Evolutionary conservation across 139 green algal species (phyloP), one percentile per base, ranked within the genome.

Genomic region (Tetraselmis chui): DNA sequence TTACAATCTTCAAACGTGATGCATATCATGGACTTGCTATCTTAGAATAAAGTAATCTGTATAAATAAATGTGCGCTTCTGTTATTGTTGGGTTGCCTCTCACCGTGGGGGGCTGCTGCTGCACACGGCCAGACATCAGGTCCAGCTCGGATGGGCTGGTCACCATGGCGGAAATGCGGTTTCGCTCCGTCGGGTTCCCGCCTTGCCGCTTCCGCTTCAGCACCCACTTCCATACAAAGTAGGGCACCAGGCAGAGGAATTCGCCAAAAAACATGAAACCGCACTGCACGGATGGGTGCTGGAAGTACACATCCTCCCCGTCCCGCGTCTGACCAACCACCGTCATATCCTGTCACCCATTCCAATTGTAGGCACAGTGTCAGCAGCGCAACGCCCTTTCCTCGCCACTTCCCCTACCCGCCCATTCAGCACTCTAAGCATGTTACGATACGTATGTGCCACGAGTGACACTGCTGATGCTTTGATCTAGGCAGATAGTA

Each of bases 191-290:
- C 18, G 45, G 11, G 45, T 67, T 18, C 11, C 45, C 45, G 45
- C 45, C 45, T 18, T 67, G 45, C 45, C 45, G 45, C 45, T 67
- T 67, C 11, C 45, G 45, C 45, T 67, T 67, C 18, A 67, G 45
- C 11, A 67, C 45, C 45, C 45, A 67, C 45, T 67, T 67, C 45
- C 45, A 67, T 2, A 88, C 23, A 25, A 92, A 88, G 81, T 91
- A 94, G 2, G 92, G 92, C 23, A 96, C 85, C 24, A 96, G 85
- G 89, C 93, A 97, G 23, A 95, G 84, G 0, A 87, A 84, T 83
- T 96, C 93, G 0, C 93, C 93, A 0, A 89, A 77, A 79, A 96
- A 96, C 93, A 96, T 96, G 84, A 87, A 90, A 1, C 88, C 89
- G 59, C 85, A 90, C 80, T 97, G 93, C 23, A 96, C 79, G 2